Evolutionary conservation across 2,329 filamentous ascomycete genomes (phyloP).

Genomic region (Endoconidiophora polonica): DNA sequence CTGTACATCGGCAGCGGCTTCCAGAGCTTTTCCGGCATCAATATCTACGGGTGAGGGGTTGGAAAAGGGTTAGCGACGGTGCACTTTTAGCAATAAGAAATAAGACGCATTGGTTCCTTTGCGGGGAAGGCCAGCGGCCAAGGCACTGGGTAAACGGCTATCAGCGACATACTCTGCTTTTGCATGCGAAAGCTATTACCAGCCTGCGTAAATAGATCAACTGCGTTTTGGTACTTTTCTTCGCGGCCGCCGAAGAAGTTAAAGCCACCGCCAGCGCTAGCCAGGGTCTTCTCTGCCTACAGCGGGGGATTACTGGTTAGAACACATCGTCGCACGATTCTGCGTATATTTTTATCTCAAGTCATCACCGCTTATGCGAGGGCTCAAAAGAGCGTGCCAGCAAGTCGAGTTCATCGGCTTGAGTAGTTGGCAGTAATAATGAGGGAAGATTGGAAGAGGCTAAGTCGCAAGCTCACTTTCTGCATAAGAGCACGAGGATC

Average conservation of each 20-base stretch:
- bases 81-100: neutral
- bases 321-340: no score
- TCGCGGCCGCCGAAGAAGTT: conserved; percentile 73
- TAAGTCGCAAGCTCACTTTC: conserved; percentile 38
- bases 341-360: neutral
- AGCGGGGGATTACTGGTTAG: neutral
- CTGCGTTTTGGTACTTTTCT: conserved; percentile 81
- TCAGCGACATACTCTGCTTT: conserved; percentile 48
- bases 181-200: conserved; percentile 85
- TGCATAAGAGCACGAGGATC: conserved; percentile 65
- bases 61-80: neutral
- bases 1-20: conserved; percentile 71
- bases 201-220: conserved; percentile 73
- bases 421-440: neutral
- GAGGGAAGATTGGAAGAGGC: neutral
- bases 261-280: conserved; percentile 64
- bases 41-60: conserved; percentile 36
- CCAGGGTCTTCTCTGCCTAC: conserved; percentile 73
- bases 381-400: neutral
- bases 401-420: neutral
- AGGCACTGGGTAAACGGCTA: neutral
- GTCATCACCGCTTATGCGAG: neutral
- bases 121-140: neutral
- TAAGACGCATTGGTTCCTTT: neutral
- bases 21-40: conserved; percentile 75